phyloP scores from a whole-genome alignment of 1,139 yeast genomes.

The Candida labiduridarum region DNA sequence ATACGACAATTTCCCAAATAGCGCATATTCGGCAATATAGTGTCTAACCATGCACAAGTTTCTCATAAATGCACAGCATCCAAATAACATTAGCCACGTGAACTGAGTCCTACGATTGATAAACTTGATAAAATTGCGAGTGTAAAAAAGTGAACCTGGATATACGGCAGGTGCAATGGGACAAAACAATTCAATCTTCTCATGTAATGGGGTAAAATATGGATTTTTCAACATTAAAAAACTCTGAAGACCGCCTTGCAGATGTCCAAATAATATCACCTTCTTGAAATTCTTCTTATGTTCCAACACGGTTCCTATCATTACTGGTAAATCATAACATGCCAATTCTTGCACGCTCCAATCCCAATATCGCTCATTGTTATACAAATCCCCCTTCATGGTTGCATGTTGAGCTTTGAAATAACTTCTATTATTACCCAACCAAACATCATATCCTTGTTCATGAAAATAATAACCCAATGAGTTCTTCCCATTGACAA shows the following conservation, averaged over 20 bases:
- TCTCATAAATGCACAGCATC: slow-evolving; percentile 62
- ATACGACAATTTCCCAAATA: slow-evolving; percentile 69
- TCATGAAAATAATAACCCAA: slow-evolving; percentile 64
- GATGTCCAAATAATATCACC: slow-evolving; percentile 74
- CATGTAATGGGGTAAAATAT: slow-evolving; percentile 33
- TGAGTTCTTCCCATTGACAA: slow-evolving; percentile 77
- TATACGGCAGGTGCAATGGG: slow-evolving; percentile 90
- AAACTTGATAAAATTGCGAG: slow-evolving; percentile 58
- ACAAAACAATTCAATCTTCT: slow-evolving; percentile 64
- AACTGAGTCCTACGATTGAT: slow-evolving; percentile 44
- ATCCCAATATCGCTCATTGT: slow-evolving; percentile 63
- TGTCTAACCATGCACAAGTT: slow-evolving; percentile 55
- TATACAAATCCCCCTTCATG: slow-evolving; percentile 43
- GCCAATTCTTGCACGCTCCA: slow-evolving; percentile 91
- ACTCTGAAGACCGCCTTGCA: slow-evolving; percentile 91
- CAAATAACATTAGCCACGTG: slow-evolving; percentile 53
- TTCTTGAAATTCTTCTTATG: slow-evolving; percentile 47
- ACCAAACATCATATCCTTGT: slow-evolving; percentile 86
- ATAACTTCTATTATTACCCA: slow-evolving; percentile 90
- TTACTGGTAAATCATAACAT: slow-evolving; percentile 69
- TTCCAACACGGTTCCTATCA: slow-evolving; percentile 60
- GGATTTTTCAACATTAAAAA: slow-evolving; percentile 56
- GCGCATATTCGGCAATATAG: slow-evolving; percentile 41
- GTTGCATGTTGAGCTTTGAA: slow-evolving; percentile 65
- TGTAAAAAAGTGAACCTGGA: slow-evolving; percentile 73